phyloP scores from a whole-genome alignment of 148 eudicot genomes.

The Chenopodium album region DNA sequence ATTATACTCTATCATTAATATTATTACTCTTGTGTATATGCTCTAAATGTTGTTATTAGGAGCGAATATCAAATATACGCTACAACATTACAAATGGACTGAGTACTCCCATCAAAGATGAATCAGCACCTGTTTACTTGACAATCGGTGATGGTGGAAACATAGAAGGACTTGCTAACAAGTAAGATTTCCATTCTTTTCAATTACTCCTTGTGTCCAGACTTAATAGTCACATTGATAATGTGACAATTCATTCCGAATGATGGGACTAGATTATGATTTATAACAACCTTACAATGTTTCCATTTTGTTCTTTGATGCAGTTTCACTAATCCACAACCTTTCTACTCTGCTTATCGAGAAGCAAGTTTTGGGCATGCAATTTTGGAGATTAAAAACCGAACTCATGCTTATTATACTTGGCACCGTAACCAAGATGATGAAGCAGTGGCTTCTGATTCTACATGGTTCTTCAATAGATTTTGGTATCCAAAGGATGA shows the following conservation, averaged over 20 bases:
- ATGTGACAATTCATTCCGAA: too few relatives aligned
- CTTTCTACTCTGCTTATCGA: constrained; percentile 46
- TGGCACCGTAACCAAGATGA: constrained; percentile 63
- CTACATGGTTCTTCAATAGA: constrained; percentile 46
- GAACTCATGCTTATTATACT: constrained; percentile 51
- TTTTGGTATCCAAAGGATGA: constrained; percentile 43
- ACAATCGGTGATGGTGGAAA: constrained; percentile 70
- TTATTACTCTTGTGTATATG: background rate
- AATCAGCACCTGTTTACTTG: constrained; percentile 54
- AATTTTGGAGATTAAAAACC: constrained; percentile 47
- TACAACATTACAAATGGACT: constrained; percentile 51
- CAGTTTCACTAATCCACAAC: constrained; percentile 47
- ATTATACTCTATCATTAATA: too few relatives aligned
- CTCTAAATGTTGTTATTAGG: constrained; percentile 21
- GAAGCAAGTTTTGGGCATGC: constrained; percentile 65
- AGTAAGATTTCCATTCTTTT: constrained; percentile 21
- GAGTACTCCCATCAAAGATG: constrained; percentile 42
- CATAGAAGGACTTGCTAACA: constrained; percentile 52
- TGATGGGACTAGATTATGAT: background rate
- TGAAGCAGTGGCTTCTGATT: constrained; percentile 39
- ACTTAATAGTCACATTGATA: too few relatives aligned
- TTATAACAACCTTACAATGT: too few relatives aligned
- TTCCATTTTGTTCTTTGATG: background rate
- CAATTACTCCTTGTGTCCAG: too few relatives aligned
- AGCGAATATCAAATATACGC: constrained; percentile 52